Percentiles rank a stretch among this genome's conserved stretches.
These are phyloP conservation scores for Drechmeria coniospora DNA, from an alignment of 2,329 filamentous ascomycete species.

Conservation along the genomic window DNA sequence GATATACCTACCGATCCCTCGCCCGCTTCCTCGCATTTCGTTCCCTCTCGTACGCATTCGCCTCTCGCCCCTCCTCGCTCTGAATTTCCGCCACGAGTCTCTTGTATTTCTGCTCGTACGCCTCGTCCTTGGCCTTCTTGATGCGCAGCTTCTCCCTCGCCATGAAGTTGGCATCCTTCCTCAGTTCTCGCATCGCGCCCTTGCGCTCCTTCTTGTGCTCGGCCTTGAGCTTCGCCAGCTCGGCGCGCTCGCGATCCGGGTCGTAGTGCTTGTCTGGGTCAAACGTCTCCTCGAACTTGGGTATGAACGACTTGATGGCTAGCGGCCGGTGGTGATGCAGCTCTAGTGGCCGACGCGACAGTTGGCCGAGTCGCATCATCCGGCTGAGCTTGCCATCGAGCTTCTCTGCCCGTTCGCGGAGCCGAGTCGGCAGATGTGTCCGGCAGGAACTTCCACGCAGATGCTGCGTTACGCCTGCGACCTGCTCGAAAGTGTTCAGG, in stretches of 20 bases:
- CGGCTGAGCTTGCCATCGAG: conserved; percentile 30
- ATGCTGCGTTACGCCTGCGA: conserved; percentile 40
- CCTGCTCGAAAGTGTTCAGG: conserved; percentile 60
- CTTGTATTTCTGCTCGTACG: conserved; percentile 95
- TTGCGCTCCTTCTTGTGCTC: conserved; percentile 95
- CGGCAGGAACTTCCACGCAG: conserved; percentile 38
- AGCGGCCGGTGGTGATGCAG: conserved; percentile 81
- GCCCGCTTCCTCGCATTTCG: conserved; percentile 58
- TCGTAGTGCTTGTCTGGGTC: conserved; percentile 97
- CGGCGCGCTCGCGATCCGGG: conserved; percentile 76
- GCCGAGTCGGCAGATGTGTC: conserved; percentile 29
- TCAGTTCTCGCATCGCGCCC: conserved; percentile 81
- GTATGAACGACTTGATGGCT: conserved; percentile 74
- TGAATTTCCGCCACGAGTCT: conserved; percentile 88
- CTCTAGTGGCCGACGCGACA: conserved; percentile 61
- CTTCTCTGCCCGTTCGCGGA: conserved; percentile 26
- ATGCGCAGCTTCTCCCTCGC: conserved; percentile 75
- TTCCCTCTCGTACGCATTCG: conserved; percentile 81
- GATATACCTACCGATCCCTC: conserved; percentile 24
- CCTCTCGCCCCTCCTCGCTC: conserved; percentile 74
- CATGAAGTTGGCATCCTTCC: conserved; percentile 91
- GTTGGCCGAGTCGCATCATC: conserved; percentile 44
- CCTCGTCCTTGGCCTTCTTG: conserved; percentile 86
- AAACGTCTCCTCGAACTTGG: conserved; percentile 92
- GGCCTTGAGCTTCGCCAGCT: conserved; percentile 66